Percentiles rank a stretch among this genome's conserved stretches.
Conservation (phyloP, 129 eudicot genomes). For the Saposhnikovia divaricata region DNA sequence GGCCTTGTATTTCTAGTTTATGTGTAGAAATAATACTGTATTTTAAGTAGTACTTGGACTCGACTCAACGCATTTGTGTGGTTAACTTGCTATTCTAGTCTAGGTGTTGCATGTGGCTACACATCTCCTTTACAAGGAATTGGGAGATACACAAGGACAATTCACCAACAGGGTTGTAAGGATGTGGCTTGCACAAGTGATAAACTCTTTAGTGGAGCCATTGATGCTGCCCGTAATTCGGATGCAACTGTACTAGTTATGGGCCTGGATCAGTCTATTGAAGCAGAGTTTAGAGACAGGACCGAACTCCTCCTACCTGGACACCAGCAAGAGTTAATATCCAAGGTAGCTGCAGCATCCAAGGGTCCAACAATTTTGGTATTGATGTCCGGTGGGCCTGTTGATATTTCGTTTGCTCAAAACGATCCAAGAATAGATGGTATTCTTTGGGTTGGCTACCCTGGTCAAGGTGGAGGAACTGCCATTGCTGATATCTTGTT, state of each 20-base stretch:
- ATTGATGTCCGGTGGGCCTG: constrained; percentile 71
- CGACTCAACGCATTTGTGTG: background rate
- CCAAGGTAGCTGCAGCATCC: constrained; percentile 64
- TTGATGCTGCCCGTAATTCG: constrained; percentile 54
- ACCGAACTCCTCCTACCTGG: constrained; percentile 60
- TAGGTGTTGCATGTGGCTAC: constrained; percentile 69
- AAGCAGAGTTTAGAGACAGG: constrained; percentile 70
- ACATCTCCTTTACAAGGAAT: constrained; percentile 76
- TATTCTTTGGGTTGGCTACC: too few relatives aligned
- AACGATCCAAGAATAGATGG: constrained; percentile 45
- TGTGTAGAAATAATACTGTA: too few relatives aligned
- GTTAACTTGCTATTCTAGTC: background rate
- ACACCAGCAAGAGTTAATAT: constrained; percentile 59
- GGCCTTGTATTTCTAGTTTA: too few relatives aligned
- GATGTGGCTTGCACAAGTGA: constrained; percentile 46
- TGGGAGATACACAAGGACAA: constrained; percentile 40
- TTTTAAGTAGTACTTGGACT: too few relatives aligned
- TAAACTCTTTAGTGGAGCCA: constrained; percentile 47
- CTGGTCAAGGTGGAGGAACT: too few relatives aligned
- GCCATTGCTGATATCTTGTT: too few relatives aligned
- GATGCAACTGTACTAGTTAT: constrained; percentile 64
- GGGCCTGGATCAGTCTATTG: constrained; percentile 81
- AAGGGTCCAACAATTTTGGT: constrained; percentile 55
- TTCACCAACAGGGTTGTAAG: constrained; percentile 55
- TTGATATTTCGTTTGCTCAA: constrained; percentile 64